Conservation (phyloP, 768 basidiomycete genomes). For the Suillus subaureus region DNA sequence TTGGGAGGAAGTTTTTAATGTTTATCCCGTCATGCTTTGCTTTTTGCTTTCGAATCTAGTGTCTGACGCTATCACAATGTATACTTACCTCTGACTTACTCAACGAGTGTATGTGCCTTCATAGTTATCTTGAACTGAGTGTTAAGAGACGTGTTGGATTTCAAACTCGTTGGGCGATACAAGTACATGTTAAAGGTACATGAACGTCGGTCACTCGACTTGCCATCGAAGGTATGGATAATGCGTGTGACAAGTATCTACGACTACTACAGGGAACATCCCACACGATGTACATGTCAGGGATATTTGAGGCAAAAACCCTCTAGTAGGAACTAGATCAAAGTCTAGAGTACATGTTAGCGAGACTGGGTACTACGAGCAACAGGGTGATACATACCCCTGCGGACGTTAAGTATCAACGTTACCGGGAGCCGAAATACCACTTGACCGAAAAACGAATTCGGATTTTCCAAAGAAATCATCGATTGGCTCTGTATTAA, state of each 20-base stretch:
- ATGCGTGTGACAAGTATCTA: neutral
- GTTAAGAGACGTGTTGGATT: neutral
- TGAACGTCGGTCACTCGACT: neutral
- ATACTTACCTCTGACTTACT: neutral
- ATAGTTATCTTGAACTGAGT: neutral
- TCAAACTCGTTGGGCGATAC: neutral
- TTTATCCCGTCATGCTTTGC: neutral
- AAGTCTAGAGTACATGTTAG: neutral
- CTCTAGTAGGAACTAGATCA: neutral
- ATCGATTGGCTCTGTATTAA: neutral
- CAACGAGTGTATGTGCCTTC: neutral
- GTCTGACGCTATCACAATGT: neutral
- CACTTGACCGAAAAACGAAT: neutral
- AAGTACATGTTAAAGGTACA: neutral
- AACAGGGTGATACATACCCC: too few species aligned
- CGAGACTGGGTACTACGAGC: too few species aligned
- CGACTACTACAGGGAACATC: neutral
- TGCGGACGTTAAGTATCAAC: too few species aligned
- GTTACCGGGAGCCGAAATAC: neutral
- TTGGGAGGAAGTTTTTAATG: neutral
- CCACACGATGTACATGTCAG: neutral
- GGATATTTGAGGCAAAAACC: neutral
- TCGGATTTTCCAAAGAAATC: neutral
- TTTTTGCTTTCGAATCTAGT: constrained; percentile 3
- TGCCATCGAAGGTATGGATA: neutral